A percentile compares a stretch with the other conserved stretches of the same genome.
These are phyloP conservation scores for Phyllosticta citriasiana DNA, from an alignment of 2,329 filamentous ascomycete species.

Conservation along the genomic window DNA sequence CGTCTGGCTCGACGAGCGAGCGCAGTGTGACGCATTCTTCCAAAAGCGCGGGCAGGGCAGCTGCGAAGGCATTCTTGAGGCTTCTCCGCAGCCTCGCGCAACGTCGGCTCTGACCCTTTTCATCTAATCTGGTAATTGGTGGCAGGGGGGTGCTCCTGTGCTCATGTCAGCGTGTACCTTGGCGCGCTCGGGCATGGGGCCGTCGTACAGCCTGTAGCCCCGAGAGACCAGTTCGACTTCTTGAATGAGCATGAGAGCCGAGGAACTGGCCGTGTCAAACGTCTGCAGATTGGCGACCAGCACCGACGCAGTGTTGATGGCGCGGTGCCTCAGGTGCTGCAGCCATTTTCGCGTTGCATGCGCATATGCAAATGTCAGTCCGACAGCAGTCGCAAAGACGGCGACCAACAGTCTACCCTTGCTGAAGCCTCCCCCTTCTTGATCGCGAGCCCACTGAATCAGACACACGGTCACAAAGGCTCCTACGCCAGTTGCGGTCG, in stretches of 20 bases:
- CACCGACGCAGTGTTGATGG: slow-evolving; percentile 55
- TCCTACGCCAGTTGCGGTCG: slow-evolving; percentile 51
- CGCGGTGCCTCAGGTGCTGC: slow-evolving; percentile 64
- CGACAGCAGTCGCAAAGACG: slow-evolving; percentile 40
- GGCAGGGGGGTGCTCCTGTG: slow-evolving; percentile 75
- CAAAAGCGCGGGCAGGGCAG: slow-evolving; percentile 61
- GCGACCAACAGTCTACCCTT: slow-evolving; percentile 43
- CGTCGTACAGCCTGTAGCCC: slow-evolving; percentile 68
- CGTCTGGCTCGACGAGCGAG: slow-evolving; percentile 64
- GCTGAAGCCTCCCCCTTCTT: slow-evolving; percentile 42
- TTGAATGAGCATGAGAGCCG: slow-evolving; percentile 73
- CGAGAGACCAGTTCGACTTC: slow-evolving; percentile 93
- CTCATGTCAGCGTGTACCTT: slow-evolving; percentile 17
- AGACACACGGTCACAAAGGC: slow-evolving; percentile 57
- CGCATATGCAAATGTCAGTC: slow-evolving; percentile 54
- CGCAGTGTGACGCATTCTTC: slow-evolving; percentile 60
- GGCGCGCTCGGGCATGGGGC: slow-evolving; percentile 10
- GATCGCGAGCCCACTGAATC: slow-evolving; percentile 58
- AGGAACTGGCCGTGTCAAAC: slow-evolving; percentile 67
- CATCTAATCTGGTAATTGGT: slow-evolving; percentile 85
- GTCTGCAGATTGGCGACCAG: slow-evolving; percentile 68
- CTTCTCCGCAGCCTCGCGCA: slow-evolving; percentile 70
- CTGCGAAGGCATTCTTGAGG: slow-evolving; percentile 59
- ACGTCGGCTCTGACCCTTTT: slow-evolving; percentile 65
- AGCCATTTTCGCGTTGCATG: slow-evolving; percentile 74